These are phyloP conservation scores for Candida parachauliodes DNA, from an alignment of 805 yeast species.

Conservation along the genomic window DNA sequence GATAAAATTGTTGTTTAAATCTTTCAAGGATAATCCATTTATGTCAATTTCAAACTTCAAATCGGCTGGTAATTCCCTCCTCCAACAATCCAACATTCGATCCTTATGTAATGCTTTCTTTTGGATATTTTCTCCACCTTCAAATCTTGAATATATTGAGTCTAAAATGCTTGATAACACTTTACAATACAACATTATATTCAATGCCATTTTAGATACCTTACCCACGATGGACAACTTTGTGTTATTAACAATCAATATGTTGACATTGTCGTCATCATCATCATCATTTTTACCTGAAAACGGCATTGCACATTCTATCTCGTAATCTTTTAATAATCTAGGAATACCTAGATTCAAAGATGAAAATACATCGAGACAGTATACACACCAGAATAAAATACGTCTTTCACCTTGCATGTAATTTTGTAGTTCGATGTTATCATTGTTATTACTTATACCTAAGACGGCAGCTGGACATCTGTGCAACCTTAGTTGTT, in stretches of 20 bases:
- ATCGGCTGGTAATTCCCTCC: slow-evolving; percentile 59
- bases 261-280: slow-evolving; percentile 47
- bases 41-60: slow-evolving; percentile 63
- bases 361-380: slow-evolving; percentile 71
- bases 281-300: slow-evolving; percentile 39
- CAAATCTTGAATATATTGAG: slow-evolving; percentile 61
- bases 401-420: slow-evolving; percentile 83
- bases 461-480: slow-evolving; percentile 85
- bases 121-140: slow-evolving; percentile 22
- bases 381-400: slow-evolving; percentile 79
- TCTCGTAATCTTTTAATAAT: slow-evolving; percentile 71
- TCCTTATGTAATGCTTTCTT: slow-evolving; percentile 41
- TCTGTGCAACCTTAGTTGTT: slow-evolving; percentile 77
- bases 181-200: slow-evolving; percentile 65
- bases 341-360: slow-evolving; percentile 81
- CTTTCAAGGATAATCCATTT: slow-evolving; percentile 45
- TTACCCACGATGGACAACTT: slow-evolving; percentile 65
- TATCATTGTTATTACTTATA: slow-evolving; percentile 33
- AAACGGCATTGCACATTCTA: slow-evolving; percentile 83
- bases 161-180: slow-evolving; percentile 73
- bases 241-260: slow-evolving; percentile 56
- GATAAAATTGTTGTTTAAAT: slow-evolving; percentile 12
- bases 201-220: slow-evolving; percentile 59
- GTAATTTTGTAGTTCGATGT: slow-evolving; percentile 35
- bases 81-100: slow-evolving; percentile 75